phyloP scores from a whole-genome alignment of 2,329 filamentous ascomycete species.

The Ceratocystis cacaofunesta region DNA sequence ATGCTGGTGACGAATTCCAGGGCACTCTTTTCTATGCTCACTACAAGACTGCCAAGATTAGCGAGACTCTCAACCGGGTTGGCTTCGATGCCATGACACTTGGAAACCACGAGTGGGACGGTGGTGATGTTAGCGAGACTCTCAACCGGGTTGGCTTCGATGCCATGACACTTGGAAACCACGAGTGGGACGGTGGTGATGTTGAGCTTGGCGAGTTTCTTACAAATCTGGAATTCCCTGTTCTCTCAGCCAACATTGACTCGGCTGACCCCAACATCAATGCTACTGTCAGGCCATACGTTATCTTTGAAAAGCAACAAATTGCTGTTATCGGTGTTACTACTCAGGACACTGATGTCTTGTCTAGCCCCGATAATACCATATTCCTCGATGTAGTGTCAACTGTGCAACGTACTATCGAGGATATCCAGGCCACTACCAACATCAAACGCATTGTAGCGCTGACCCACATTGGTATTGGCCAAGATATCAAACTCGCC shows the following conservation, averaged over 20 bases:
- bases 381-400: conserved; percentile 42
- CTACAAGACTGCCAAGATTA: conserved; percentile 54
- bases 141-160: conserved; percentile 52
- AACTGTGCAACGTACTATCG: conserved; percentile 45
- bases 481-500: conserved; percentile 46
- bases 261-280: conserved; percentile 46
- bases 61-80: conserved; percentile 48
- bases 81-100: conserved; percentile 55
- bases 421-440: conserved; percentile 45
- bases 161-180: conserved; percentile 53
- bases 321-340: conserved; percentile 51
- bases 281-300: conserved; percentile 48
- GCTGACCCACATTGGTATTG: conserved; percentile 53
- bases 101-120: conserved; percentile 54
- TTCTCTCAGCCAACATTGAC: conserved; percentile 47
- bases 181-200: conserved; percentile 52
- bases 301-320: conserved; percentile 45
- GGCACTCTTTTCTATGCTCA: conserved; percentile 53
- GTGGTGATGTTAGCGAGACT: conserved; percentile 48
- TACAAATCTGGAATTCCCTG: conserved; percentile 48
- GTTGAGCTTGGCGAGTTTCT: conserved; percentile 47
- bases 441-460: conserved; percentile 50
- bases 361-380: conserved; percentile 44
- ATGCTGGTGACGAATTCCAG: conserved; percentile 55
- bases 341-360: conserved; percentile 42